phyloP scores from a whole-genome alignment of 768 basidiomycete species.

The Amanita phalloides region DNA sequence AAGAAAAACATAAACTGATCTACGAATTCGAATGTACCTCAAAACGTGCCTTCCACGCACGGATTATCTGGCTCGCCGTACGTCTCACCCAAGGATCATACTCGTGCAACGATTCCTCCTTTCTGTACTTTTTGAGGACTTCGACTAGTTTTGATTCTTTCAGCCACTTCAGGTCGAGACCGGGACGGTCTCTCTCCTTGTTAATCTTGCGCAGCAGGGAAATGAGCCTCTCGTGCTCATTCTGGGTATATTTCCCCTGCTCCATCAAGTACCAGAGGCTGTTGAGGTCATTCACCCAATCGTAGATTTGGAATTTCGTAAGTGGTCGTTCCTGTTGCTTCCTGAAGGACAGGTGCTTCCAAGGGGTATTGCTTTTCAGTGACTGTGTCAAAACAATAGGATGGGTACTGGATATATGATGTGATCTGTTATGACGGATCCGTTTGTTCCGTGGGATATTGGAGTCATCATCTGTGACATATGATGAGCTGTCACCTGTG shows the following conservation, averaged over 20 bases:
- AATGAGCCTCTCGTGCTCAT: neutral
- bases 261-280: slow-evolving; percentile 1
- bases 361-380: neutral
- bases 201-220: slow-evolving; percentile 2
- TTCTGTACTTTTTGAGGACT: slow-evolving; percentile 7
- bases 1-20: neutral
- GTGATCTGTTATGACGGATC: neutral
- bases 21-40: neutral
- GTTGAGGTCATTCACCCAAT: neutral
- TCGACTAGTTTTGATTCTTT: slow-evolving; percentile 10
- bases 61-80: neutral
- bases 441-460: neutral
- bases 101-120: neutral
- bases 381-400: neutral
- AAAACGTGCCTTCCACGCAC: neutral
- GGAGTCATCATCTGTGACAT: neutral
- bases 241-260: neutral
- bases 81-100: slow-evolving; percentile 7
- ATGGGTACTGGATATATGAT: neutral
- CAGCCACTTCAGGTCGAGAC: slow-evolving; percentile 12
- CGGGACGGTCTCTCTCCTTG: slow-evolving; percentile 4
- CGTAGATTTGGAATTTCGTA: neutral
- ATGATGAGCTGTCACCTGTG: neutral
- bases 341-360: neutral
- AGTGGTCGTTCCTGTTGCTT: neutral